Conservation (phyloP, 1,284 basidiomycete species). For the Tylopilus sp. region DNA sequence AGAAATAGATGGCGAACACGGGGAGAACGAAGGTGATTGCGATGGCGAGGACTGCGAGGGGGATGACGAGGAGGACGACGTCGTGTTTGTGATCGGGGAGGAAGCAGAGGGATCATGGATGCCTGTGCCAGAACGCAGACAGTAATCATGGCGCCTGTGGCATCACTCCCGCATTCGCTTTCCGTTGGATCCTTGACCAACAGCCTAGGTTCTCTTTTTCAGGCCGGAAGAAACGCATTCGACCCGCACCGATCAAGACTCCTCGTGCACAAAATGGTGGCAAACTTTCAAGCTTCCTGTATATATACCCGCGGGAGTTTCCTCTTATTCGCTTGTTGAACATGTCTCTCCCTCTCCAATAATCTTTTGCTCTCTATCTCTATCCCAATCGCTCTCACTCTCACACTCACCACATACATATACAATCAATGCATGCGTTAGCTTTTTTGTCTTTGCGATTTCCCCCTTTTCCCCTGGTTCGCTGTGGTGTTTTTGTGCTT, state of each 20-base stretch:
- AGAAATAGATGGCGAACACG: conserved; percentile 22
- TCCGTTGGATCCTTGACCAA: background rate
- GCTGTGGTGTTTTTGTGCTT: conserved; percentile 1
- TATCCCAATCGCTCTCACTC: conserved; percentile 7
- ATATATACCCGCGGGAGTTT: conserved; percentile 21
- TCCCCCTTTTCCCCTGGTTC: background rate
- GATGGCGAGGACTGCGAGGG: conserved; percentile 29
- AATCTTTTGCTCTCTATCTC: conserved; percentile 18
- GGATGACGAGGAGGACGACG: conserved; percentile 55
- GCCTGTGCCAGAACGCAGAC: conserved; percentile 40
- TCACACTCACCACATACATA: conserved; percentile 8
- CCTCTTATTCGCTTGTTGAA: background rate
- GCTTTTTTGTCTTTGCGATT: background rate
- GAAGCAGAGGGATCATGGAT: conserved; percentile 40
- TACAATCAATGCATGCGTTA: conserved; percentile 20
- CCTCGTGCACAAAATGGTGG: conserved; percentile 7
- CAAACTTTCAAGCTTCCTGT: conserved; percentile 8
- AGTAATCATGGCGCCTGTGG: conserved; percentile 8
- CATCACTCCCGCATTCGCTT: background rate
- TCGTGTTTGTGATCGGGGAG: conserved; percentile 49
- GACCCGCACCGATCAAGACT: conserved; percentile 14
- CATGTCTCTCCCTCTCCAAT: conserved; percentile 6
- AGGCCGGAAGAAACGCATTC: conserved; percentile 17
- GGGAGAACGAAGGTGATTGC: conserved; percentile 26
- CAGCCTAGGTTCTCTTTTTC: conserved; percentile 9